Evolutionary conservation across 192 early-diverging fungal species (phyloP), one percentile per base, ranked within the genome.

Genomic region (Coemansia sp.): DNA sequence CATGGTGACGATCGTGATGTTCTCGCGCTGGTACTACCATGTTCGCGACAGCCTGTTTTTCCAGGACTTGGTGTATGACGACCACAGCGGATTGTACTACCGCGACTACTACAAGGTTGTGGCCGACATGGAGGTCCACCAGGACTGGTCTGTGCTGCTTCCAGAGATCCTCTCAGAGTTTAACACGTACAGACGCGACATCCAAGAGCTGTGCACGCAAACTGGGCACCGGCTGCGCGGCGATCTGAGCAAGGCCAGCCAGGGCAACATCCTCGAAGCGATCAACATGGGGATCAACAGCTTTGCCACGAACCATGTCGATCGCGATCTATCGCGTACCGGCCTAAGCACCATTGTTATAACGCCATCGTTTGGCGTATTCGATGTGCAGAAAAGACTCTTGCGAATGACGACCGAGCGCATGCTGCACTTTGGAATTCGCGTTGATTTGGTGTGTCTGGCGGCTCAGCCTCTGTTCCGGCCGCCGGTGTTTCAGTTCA

Each of bases 281-380:
- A 89, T 99, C 53, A 99, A 99, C 73, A 76, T 99, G 23, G 96
- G 95, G 2, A 84, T 99, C 56, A 99, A 98, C 82, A 93, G 93
- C 15, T 92, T 97, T 75, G 92, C 95, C 57, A 92, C 90, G 64
- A 94, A 96, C 71, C 94, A 93, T 73, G 91, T 97, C 35, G 94
- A 97, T 75, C 89, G 97, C n/a, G 96, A 98, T 82, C 75, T 98
- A 30, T 77, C 92, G 52, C 84, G 95, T 41, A 99, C 95, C 6
- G 95, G 94, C 45, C 85, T 96, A 5, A 90, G 91, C 26, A 94
- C 95, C 9, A 87, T 96, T 6, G 84, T 98, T 44, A 85, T 98
- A 33, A 97, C 95, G 0, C 92, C 96, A 9, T 92, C 94, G 11
- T 85, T 92, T 11, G 96, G 97, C 1, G 87, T 92, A 41, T 98